Base-by-base conservation (phyloP, 2,329 filamentous ascomycete genomes). In the Pseudocercospora pini-densiflorae region DNA sequence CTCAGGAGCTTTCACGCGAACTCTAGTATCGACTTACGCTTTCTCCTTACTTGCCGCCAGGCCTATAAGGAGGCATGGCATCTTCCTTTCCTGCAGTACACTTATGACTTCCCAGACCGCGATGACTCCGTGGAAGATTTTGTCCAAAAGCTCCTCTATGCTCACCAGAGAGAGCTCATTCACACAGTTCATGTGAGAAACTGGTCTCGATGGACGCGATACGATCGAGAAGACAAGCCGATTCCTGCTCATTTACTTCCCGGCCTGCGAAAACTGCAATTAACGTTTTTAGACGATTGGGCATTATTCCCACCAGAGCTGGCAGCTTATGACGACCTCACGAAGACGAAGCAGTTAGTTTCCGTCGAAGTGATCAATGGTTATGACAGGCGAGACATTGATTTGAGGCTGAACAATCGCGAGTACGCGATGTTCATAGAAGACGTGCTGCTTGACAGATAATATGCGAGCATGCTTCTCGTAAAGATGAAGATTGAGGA, bases 361-460 rank as follows among this genome's bases (percentile, higher is more conserved):
- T 51, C 29, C n/a, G 59, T 61, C 2, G 59, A 63, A 14, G 54
- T 54, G 21, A 63, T 63, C 24, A 57, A 36, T 27, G 29, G 55
- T 10, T 6, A 53, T 53, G 62, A 63, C 14, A 7, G 12, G 36
- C 1, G 36, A n/a, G 14, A 40, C 14, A 40, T 36, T 36, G 33
- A 36, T 36, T 36, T 14, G 12, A 36, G 33, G 33, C 36, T 6
- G 14, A 40, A 40, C 2, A 40, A 40, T 40, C 36, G 36, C 36
- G 36, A 40, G 36, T n/a, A 40, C 36, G 36, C 36, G 14, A 5
- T 2, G 36, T 9, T 16, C 14, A n/a, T 40, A 16, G 36, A 40
- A 6, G 14, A 40, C 36, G 8, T n/a, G 8, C 6, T 40, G 36
- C 36, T 40, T 40, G 6, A n/a, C 14, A 40, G 36, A 40, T 40